Percentiles rank a stretch among this genome's conserved stretches.
phyloP scores from a whole-genome alignment of 352 stramenopile species.

The Pythium monospermum region DNA sequence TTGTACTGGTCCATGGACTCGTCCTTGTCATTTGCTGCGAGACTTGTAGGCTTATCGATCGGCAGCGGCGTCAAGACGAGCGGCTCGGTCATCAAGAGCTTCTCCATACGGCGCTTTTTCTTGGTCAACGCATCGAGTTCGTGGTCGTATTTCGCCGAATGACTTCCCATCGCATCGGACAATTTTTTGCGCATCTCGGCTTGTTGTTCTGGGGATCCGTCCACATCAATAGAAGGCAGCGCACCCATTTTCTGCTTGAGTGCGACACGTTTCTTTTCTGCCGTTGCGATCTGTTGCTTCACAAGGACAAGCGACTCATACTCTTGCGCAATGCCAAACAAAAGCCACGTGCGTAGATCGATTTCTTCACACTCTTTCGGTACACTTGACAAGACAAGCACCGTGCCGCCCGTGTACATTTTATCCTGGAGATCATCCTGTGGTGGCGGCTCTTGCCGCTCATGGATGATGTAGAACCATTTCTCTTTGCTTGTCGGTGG shows the following conservation, averaged over 20 bases:
- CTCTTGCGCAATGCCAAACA: slow-evolving; percentile 54
- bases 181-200: slow-evolving; percentile 52
- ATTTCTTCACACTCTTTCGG: slow-evolving; percentile 42
- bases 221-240: slow-evolving; percentile 41
- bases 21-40: slow-evolving; percentile 21
- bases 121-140: slow-evolving; percentile 31
- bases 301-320: slow-evolving; percentile 44
- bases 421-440: slow-evolving; percentile 57
- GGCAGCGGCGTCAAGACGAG: slow-evolving; percentile 35
- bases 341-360: slow-evolving; percentile 52
- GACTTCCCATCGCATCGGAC: slow-evolving; percentile 32
- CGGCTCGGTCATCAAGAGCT: slow-evolving; percentile 53
- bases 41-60: slow-evolving; percentile 21
- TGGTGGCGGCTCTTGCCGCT: slow-evolving; percentile 46
- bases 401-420: slow-evolving; percentile 44
- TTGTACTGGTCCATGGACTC: slow-evolving; percentile 26
- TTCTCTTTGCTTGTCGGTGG: slow-evolving; percentile 40
- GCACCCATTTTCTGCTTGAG: slow-evolving; percentile 52
- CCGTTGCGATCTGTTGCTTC: slow-evolving; percentile 27
- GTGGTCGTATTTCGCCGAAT: slow-evolving; percentile 36
- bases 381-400: slow-evolving; percentile 53
- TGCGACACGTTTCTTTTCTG: slow-evolving; percentile 34
- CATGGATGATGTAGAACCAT: slow-evolving; percentile 74
- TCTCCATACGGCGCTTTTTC: slow-evolving; percentile 32
- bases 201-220: slow-evolving; percentile 37